phyloP scores from a whole-genome alignment of 148 eudicot genomes.

The Rhododendron griersonianum region DNA sequence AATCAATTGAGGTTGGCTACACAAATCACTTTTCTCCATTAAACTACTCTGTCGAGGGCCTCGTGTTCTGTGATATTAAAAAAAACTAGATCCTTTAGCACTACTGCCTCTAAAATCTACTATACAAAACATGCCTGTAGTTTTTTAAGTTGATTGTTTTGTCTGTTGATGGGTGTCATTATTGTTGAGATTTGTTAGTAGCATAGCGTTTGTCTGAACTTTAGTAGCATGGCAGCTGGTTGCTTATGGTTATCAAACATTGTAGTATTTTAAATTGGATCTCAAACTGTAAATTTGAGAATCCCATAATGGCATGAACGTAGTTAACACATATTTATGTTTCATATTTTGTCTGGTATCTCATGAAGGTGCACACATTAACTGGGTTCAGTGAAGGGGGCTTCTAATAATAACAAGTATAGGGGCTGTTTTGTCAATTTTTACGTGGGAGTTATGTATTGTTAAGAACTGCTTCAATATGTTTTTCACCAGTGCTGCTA shows the following conservation, averaged over 20 bases:
- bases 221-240: neutral
- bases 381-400: neutral
- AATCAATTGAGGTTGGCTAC: neutral
- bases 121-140: neutral
- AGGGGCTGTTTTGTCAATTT: neutral
- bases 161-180: neutral
- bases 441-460: neutral
- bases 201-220: neutral
- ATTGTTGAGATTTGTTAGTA: neutral
- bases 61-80: neutral
- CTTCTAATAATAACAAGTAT: neutral
- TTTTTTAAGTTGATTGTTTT: neutral
- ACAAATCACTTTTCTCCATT: neutral
- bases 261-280: neutral
- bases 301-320: neutral
- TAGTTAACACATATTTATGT: neutral
- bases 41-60: neutral
- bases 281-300: neutral
- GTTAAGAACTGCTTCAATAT: neutral
- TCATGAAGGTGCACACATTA: neutral
- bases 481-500: neutral
- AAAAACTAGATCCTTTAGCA: neutral
- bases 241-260: neutral
- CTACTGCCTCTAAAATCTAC: neutral
- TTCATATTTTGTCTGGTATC: neutral